A percentile compares a stretch with the other conserved stretches of the same genome.
These are phyloP conservation scores for Talaromyces stipitatus DNA, from an alignment of 495 filamentous ascomycete species.

Conservation along the genomic window DNA sequence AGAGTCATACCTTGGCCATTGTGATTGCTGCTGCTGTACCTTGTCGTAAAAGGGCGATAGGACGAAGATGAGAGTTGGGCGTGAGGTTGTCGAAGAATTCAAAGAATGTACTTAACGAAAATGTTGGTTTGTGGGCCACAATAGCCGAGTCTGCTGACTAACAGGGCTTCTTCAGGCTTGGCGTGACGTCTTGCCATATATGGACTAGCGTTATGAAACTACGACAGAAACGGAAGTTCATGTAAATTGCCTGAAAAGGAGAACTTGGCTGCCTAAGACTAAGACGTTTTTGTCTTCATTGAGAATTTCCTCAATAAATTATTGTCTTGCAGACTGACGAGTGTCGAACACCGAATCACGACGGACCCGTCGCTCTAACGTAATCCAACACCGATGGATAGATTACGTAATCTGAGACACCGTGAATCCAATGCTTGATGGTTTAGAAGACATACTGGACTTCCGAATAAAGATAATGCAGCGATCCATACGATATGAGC, in stretches of 20 bases:
- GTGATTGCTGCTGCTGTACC: constrained; percentile 4
- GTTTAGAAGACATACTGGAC: too few relatives aligned
- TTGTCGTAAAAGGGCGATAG: not conserved
- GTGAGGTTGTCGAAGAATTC: not conserved
- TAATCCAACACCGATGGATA: too few relatives aligned
- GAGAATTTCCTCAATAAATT: too few relatives aligned
- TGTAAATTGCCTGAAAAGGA: not conserved
- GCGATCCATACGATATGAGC: too few relatives aligned
- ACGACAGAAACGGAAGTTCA: not conserved
- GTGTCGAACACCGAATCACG: too few relatives aligned
- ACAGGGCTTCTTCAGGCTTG: not conserved
- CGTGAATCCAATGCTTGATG: too few relatives aligned
- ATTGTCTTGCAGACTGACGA: too few relatives aligned
- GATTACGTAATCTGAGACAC: too few relatives aligned
- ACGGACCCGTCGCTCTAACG: too few relatives aligned
- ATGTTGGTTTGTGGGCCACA: not conserved
- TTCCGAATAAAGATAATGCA: not conserved
- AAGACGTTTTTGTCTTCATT: not conserved
- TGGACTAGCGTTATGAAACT: not conserved
- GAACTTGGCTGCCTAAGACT: not conserved
- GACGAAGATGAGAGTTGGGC: not conserved
- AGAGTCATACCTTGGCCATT: constrained; percentile 8
- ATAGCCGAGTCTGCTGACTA: constrained; percentile 5
- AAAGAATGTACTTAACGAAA: not conserved
- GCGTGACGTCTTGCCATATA: not conserved